Base-by-base conservation (phyloP, 371 early-diverging fungal genomes). In the Syncephalastrum sp. region DNA sequence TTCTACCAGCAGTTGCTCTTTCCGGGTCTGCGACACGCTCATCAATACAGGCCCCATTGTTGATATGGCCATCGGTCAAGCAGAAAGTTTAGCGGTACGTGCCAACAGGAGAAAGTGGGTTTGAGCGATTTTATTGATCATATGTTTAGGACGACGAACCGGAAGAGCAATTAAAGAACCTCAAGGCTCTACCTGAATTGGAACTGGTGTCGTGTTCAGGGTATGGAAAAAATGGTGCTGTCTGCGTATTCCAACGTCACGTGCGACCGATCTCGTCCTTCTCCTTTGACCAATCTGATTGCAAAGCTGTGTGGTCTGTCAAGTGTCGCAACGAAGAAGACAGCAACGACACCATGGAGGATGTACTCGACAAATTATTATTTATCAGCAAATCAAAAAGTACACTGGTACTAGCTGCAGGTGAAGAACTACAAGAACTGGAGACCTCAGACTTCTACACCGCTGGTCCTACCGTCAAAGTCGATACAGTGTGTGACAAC, bases 121-220 rank as follows among this genome's bases (percentile, higher is more conserved):
- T 33, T 33, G 38, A 33, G 12, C 2, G 54, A 43, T 10, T 12
- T 45, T 13, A 44, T 46, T 46, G 47, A 46, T 13, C 3, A 12
- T 19, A 7, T 13, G 19, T 12, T 46, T 46, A 16, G 23, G 23
- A 16, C 0, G 47, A 46, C 10, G 15, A 23, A 46, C 53, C 38
- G 15, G 38, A 33, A 10, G 38, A 33, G 12, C 6, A 33, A 2
- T 57, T 7, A 33, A 33, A 33, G 38, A 33, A 10, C 38, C 42
- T 44, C 25, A 62, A 59, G 27, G 44, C 45, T 7, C 61, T 70
- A 46, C 68, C 80, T n/a, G 81, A 85, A 27, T 67, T 94, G 17
- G 95, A 95, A 57, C 64, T 96, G 4, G 92, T 93, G 2, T 85
- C 84, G 8, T 91, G 93, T 45, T 80, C 89, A 13, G 96, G 95